Evolutionary conservation across 2,329 filamentous ascomycete genomes (phyloP).

Genomic region (Fusarium sororula): DNA sequence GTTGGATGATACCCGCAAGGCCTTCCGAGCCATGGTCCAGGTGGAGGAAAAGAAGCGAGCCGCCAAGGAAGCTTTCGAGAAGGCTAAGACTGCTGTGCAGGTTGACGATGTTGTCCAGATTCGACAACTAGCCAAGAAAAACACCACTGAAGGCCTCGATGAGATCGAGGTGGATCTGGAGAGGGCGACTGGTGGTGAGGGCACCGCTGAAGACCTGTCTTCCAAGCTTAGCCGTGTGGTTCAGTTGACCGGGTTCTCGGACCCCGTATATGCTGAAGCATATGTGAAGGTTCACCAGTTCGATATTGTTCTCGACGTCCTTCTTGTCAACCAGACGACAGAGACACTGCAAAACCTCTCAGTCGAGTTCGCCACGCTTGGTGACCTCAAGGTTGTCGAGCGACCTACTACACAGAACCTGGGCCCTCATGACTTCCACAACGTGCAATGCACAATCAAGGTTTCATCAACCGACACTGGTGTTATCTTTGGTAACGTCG

Average conservation of each 20-base stretch:
- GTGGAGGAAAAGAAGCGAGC: slow-evolving; percentile 97
- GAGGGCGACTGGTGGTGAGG: slow-evolving; percentile 91
- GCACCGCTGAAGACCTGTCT: slow-evolving; percentile 81
- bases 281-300: slow-evolving; percentile 99
- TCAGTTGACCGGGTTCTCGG: slow-evolving; percentile 96
- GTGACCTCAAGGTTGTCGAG: slow-evolving; percentile 97
- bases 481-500: slow-evolving; percentile 98
- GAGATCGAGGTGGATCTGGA: slow-evolving; percentile 91
- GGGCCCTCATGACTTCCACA: slow-evolving; percentile 94
- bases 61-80: slow-evolving; percentile 92
- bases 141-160: slow-evolving; percentile 80
- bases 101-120: slow-evolving; percentile 96
- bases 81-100: slow-evolving; percentile 92
- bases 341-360: slow-evolving; percentile 97
- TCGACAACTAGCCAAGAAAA: slow-evolving; percentile 92
- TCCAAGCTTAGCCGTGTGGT: slow-evolving; percentile 97
- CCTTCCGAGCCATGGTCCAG: slow-evolving; percentile 96
- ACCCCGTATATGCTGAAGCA: slow-evolving; percentile 97
- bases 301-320: slow-evolving; percentile 95
- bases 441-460: slow-evolving; percentile 98
- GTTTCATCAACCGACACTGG: slow-evolving; percentile 98
- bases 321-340: slow-evolving; percentile 95
- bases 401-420: slow-evolving; percentile 96
- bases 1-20: slow-evolving; percentile 92
- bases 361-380: slow-evolving; percentile 97